Evolutionary conservation across 805 yeast genomes (phyloP).

Genomic region (Cyberlindnera amylophila): DNA sequence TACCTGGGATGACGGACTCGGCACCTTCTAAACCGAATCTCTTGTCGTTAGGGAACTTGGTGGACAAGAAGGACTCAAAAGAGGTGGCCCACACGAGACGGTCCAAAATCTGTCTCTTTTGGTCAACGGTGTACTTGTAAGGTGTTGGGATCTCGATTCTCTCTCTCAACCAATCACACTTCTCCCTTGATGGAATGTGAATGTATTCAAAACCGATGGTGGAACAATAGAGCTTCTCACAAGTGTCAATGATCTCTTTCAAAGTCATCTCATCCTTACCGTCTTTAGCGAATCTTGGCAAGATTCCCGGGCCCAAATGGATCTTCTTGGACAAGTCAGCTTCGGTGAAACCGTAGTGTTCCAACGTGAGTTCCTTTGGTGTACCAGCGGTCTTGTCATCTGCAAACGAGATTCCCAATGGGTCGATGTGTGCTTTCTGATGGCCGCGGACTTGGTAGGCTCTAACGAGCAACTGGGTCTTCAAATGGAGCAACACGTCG

Average conservation of each 20-base stretch:
- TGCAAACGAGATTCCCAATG: constrained; percentile 87
- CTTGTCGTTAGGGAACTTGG: constrained; percentile 97
- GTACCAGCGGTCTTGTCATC: constrained; percentile 47
- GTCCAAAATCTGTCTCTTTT: constrained; percentile 94
- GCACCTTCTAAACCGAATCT: constrained; percentile 99
- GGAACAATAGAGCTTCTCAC: constrained; percentile 84
- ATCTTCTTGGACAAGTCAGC: constrained; percentile 79
- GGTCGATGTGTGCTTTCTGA: constrained; percentile 91
- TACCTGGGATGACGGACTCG: constrained; percentile 94
- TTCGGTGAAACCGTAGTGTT: constrained; percentile 87
- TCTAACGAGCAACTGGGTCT: constrained; percentile 93
- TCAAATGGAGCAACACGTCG: constrained; percentile 78
- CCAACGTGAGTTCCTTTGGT: constrained; percentile 88
- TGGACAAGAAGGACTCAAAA: constrained; percentile 87
- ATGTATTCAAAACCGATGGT: constrained; percentile 92
- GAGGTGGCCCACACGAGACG: constrained; percentile 95
- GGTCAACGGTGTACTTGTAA: constrained; percentile 75
- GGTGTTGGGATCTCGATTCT: constrained; percentile 91
- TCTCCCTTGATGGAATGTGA: constrained; percentile 91
- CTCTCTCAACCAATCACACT: constrained; percentile 98
- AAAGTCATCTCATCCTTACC: constrained; percentile 62
- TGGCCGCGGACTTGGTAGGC: constrained; percentile 99
- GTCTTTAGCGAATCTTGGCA: constrained; percentile 79
- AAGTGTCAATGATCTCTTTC: constrained; percentile 69
- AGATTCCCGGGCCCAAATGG: constrained; percentile 94